A percentile compares a stretch with the other conserved stretches of the same genome.
Evolutionary conservation across 2,329 filamentous ascomycete species (phyloP).

Genomic region (Colletotrichum liaoningense): DNA sequence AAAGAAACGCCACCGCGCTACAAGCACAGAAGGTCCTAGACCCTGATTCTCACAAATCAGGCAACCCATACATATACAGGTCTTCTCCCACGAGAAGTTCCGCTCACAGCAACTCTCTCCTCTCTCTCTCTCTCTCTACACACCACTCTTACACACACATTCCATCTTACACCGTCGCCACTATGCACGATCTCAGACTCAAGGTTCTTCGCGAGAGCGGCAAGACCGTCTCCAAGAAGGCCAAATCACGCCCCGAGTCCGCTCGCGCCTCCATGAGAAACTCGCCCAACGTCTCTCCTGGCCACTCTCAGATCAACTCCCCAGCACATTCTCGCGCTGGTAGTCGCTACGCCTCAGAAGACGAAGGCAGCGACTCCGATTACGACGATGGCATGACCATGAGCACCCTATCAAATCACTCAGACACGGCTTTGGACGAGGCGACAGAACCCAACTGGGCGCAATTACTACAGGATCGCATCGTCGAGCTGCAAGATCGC

Average conservation of each 20-base stretch:
- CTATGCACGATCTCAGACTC: slow-evolving; percentile 74
- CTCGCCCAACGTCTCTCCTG: slow-evolving; percentile 69
- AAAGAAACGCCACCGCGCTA: slow-evolving; percentile 5
- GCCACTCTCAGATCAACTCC: slow-evolving; percentile 67
- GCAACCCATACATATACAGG: background rate
- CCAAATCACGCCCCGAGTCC: slow-evolving; percentile 66
- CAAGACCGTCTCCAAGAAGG: slow-evolving; percentile 79
- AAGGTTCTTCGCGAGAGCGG: slow-evolving; percentile 76
- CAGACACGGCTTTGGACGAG: slow-evolving; percentile 66
- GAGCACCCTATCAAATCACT: slow-evolving; percentile 54
- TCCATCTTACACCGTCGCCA: slow-evolving; percentile 3
- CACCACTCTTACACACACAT: background rate
- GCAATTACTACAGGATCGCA: slow-evolving; percentile 70
- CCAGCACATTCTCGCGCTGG: slow-evolving; percentile 68
- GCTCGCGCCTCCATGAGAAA: slow-evolving; percentile 67
- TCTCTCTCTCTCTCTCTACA: background rate
- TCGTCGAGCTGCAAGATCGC: slow-evolving; percentile 77
- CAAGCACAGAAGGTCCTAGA: slow-evolving; percentile 19
- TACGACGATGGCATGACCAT: slow-evolving; percentile 60
- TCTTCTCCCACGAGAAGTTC: slow-evolving; percentile 3
- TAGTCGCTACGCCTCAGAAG: slow-evolving; percentile 73
- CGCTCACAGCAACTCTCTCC: too few relatives aligned
- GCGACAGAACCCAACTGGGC: slow-evolving; percentile 69
- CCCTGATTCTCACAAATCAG: background rate
- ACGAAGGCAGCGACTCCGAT: slow-evolving; percentile 69